Evolutionary conservation across 129 eudicot species (phyloP).

Genomic region (Tagetes patula): DNA sequence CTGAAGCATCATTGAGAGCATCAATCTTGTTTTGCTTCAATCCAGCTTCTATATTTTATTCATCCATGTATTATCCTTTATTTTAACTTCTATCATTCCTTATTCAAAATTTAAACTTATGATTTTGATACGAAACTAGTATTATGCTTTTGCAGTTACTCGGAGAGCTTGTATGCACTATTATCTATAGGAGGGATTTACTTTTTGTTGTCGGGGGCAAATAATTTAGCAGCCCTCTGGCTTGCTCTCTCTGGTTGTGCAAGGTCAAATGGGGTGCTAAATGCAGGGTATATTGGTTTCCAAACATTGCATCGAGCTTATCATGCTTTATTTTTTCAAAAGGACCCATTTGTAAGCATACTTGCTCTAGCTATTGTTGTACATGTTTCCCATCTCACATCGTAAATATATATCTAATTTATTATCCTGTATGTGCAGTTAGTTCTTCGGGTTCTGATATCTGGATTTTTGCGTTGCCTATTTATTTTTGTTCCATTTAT

Average conservation of each 20-base stretch:
- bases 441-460: constrained; percentile 50
- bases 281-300: constrained; percentile 85
- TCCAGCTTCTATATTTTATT: constrained; percentile 96
- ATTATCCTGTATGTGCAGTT: constrained; percentile 43
- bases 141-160: constrained; percentile 57
- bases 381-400: not conserved
- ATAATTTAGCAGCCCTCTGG: constrained; percentile 48
- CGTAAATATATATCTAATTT: not conserved
- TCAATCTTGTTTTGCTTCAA: constrained; percentile 88
- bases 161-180: constrained; percentile 87
- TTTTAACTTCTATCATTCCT: constrained; percentile 14
- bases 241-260: constrained; percentile 86
- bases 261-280: constrained; percentile 91
- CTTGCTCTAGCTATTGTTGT: constrained; percentile 5
- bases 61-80: constrained; percentile 63
- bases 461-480: constrained; percentile 62
- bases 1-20: constrained; percentile 67
- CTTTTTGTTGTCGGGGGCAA: constrained; percentile 55
- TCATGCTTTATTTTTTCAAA: constrained; percentile 52
- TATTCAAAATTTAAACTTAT: not conserved
- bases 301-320: constrained; percentile 70
- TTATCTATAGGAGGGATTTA: constrained; percentile 78
- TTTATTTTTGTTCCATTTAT: constrained; percentile 60
- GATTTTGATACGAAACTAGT: not conserved
- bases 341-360: constrained; percentile 49